Base-by-base conservation (phyloP, 805 yeast genomes). In the Kluyveromyces nonfermentans region DNA sequence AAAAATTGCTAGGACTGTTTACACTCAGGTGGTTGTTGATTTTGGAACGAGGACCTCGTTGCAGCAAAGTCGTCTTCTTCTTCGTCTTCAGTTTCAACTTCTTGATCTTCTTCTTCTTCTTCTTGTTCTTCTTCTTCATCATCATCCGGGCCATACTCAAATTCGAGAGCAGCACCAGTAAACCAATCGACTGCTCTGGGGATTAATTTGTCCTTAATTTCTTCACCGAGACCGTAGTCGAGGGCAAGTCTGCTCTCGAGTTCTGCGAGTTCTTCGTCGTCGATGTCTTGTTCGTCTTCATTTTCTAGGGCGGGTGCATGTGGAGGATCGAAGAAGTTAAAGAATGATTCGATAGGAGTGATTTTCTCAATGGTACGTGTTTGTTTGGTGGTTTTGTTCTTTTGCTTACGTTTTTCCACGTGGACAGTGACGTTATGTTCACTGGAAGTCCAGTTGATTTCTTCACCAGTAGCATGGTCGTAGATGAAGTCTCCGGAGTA, bases 161-260 rank as follows among this genome's bases (percentile, higher is more conserved):
- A 85, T 45, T 85, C 95, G 46, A 90, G 74, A 19, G 98, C 98
- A 52, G 87, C 87, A 39, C 98, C 98, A 8, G 98, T 90, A 65
- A 88, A 93, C 97, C 98, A 93, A 64, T 90, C 97, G 57, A 93
- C 77, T 42, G 97, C 97, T 62, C 96, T 80, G 50, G 97, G 97
- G 50, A 93, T 82, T 61, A 93, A 75, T 65, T 93, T 85, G 65
- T 93, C 97, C 72, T 93, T 93, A 63, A 93, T 78, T 59, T 89
- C 89, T 68, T 93, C 98, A 50, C 97, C 98, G 50, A 93, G 73
- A 60, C 88, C 93, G 70, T 93, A 93, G 68, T 93, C 98, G 55
- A 85, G 71, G 56, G 88, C 96, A 57, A 93, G 74, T 60, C 86
- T 77, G 46, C 78, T 82, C 64, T 88, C 96, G 52, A 89, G 70